Evolutionary conservation across 2,329 filamentous ascomycete species (phyloP).

Genomic region (Aspergillus sp.): DNA sequence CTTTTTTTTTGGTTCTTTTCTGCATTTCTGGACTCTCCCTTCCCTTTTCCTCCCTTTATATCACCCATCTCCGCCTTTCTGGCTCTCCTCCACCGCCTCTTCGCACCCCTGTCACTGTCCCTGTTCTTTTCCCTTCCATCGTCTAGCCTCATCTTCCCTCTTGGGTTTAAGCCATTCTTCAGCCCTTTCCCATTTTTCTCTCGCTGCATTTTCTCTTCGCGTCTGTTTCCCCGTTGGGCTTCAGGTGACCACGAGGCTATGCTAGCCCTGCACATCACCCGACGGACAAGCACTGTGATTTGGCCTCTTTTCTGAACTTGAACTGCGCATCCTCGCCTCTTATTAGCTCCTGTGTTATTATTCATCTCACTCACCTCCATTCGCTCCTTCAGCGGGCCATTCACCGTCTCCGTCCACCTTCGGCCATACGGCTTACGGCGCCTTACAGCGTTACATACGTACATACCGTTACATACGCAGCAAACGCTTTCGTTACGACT

Average conservation of each 20-base stretch:
- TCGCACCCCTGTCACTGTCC: conserved; percentile 13
- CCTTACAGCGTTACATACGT: conserved; percentile 18
- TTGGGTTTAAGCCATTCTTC: conserved; percentile 15
- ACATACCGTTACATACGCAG: conserved; percentile 12
- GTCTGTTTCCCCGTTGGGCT: conserved; percentile 17
- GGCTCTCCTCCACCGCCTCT: conserved; percentile 17
- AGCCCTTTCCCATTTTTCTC: conserved; percentile 2
- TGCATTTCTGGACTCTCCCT: conserved; percentile 15
- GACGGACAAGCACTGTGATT: conserved; percentile 22
- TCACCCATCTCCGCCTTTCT: conserved; percentile 19
- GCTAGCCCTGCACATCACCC: conserved; percentile 35
- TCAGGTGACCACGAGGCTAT: conserved; percentile 32
- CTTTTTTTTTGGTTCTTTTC: conserved; percentile 12
- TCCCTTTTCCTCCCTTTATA: conserved; percentile 13
- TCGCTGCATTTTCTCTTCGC: background rate
- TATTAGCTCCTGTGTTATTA: conserved; percentile 6
- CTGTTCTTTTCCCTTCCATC: conserved; percentile 11
- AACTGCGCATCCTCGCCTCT: conserved; percentile 18
- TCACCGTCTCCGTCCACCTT: no score
- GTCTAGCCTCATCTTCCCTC: conserved; percentile 9
- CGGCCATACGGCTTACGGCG: background rate
- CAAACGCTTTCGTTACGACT: conserved; percentile 10
- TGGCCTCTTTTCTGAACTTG: background rate
- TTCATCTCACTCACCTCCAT: conserved; percentile 13
- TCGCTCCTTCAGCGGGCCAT: conserved; percentile 8